Evolutionary conservation across 352 stramenopile species (phyloP), one percentile per base, ranked within the genome.

Genomic region (Pythium grandisporangium): DNA sequence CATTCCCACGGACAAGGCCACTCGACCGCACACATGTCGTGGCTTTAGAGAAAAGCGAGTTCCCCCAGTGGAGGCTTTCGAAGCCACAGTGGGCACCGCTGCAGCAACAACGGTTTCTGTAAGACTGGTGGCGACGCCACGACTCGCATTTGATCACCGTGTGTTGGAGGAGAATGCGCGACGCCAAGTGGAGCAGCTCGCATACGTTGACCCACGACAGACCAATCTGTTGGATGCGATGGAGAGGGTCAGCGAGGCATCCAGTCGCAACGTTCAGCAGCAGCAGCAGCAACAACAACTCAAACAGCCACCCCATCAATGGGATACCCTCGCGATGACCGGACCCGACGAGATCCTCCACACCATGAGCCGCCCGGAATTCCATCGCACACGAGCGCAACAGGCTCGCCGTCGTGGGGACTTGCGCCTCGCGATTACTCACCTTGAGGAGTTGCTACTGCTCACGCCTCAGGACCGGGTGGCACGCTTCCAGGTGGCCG

Each of bases 211-310:
- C 16, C 70, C 70, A 13, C 38, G 17, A 43, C 66, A 12, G 67
- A 55, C 5, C 61, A 67, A 24, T 75, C 62, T n/a, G 63, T 84
- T 5, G 70, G n/a, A n/a, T n/a, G n/a, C n/a, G n/a, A n/a, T n/a
- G n/a, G n/a, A n/a, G n/a, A n/a, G n/a, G n/a, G n/a, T n/a, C n/a
- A n/a, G n/a, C n/a, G n/a, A n/a, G n/a, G n/a, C n/a, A n/a, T n/a
- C n/a, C n/a, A n/a, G n/a, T n/a, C n/a, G n/a, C n/a, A n/a, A n/a
- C n/a, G n/a, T n/a, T n/a, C n/a, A n/a, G n/a, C n/a, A n/a, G n/a
- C n/a, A n/a, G n/a, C n/a, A n/a, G n/a, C n/a, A n/a, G n/a, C n/a
- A 84, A 35, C 45, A 63, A 6, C 51, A 58, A 27, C 27, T 14
- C 27, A 32, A 50, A 30, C 26, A 29, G 49, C 7, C 33, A 56